Base-by-base conservation (phyloP, 257 asterid genomes). In the Cordia subcordata region DNA sequence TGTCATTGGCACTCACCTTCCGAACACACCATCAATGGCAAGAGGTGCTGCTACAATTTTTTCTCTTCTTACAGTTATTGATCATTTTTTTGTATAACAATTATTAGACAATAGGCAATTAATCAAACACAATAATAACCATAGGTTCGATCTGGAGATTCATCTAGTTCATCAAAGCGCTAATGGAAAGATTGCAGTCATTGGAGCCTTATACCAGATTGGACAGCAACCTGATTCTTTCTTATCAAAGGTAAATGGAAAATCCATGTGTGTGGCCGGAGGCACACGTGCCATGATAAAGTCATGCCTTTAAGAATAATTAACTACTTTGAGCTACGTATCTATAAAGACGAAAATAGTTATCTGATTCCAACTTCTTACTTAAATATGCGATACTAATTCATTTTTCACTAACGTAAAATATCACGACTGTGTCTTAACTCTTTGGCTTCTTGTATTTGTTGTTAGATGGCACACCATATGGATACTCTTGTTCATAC, bases 1-100 rank as follows among this genome's bases (percentile, higher is more conserved):
- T 60, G 53, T 55, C 97, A 90, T 46, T 90, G 97, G 96, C 95
- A 87, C 66, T 72, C 94, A 2, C 96, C 95, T 56, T 82, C 96
- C 8, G 96, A 90, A 46, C 97, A 90, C 77, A 73, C 87, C n/a
- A 55, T 85, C 39, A 68, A 87, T 44, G 95, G 95, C 10, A 79
- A 56, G 64, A 82, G 85, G 93, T 86, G 18, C 13, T 22, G 35
- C 35, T 49, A 22, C 0, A 33, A 18, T 39, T 60, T 16, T 27
- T 53, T 21, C 5, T 5, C 9, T 27, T 27, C 17, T 42, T 27
- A 42, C 19, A 11, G 33, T 32, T 22, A 37, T 3, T 33, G 5
- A 16, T 33, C 14, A 17, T 53, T 11, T 19, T 16, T 13, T 19
- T 14, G 1, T n/a, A 12, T 40, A 58, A 40, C 5, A 19, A 58